phyloP scores from a whole-genome alignment of 345 rosid species.

The Nephelium lappaceum region DNA sequence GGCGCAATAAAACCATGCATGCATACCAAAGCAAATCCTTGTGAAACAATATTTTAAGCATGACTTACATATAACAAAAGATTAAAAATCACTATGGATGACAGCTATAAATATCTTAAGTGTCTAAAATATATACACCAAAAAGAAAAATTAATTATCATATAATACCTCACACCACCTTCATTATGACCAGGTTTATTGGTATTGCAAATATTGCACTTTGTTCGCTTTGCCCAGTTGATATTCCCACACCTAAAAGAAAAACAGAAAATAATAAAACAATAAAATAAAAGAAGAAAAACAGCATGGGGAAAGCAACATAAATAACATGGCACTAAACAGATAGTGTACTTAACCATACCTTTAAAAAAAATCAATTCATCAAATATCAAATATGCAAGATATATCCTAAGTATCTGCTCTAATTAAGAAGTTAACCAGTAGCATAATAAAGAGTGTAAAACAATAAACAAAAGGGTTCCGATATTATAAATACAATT shows the following conservation, averaged over 20 bases:
- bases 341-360: no score
- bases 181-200: constrained; percentile 94
- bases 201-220: constrained; percentile 97
- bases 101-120: not conserved
- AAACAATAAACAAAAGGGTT: not conserved
- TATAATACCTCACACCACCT: constrained; percentile 89
- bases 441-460: no score
- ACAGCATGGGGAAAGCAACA: not conserved
- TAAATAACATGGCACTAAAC: constrained; percentile 5
- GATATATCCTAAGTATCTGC: not conserved
- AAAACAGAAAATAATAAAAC: not conserved
- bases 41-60: not conserved
- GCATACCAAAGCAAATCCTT: not conserved
- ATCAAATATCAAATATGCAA: not conserved
- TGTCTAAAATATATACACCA: not conserved
- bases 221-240: constrained; percentile 95
- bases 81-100: not conserved
- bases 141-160: not conserved
- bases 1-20: not conserved
- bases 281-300: constrained; percentile 2
- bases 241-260: constrained; percentile 89
- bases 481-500: not conserved
- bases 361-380: not conserved
- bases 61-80: not conserved
- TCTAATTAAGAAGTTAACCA: not conserved